phyloP scores from a whole-genome alignment of 2,329 filamentous ascomycete species.

The Diplocarpon rosae region DNA sequence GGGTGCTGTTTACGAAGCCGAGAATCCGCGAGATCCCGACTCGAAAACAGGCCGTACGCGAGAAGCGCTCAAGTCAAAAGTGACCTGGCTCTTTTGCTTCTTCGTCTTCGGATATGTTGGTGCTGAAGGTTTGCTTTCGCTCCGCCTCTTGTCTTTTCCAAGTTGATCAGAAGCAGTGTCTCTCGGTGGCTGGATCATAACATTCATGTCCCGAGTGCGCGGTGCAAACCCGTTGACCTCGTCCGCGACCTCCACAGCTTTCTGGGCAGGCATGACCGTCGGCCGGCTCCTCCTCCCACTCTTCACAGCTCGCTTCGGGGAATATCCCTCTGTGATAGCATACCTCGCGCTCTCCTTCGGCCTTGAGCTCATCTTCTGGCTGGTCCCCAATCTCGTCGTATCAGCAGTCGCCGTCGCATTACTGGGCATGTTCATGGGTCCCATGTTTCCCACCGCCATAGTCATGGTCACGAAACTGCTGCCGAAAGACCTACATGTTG shows the following conservation, averaged over 20 bases:
- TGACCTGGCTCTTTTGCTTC: conserved; percentile 62
- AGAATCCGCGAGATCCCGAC: conserved; percentile 35
- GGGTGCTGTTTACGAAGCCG: conserved; percentile 43
- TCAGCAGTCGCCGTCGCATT: conserved; percentile 61
- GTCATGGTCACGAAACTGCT: conserved; percentile 65
- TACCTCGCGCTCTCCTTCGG: conserved; percentile 56
- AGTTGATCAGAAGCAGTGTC: conserved; percentile 36
- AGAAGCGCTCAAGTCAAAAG: conserved; percentile 33
- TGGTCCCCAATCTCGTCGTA: conserved; percentile 65
- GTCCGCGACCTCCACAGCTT: conserved; percentile 67
- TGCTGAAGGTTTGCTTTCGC: conserved; percentile 37
- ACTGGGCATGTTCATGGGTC: conserved; percentile 70
- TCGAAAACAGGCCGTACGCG: conserved; percentile 19
- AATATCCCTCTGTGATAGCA: conserved; percentile 50
- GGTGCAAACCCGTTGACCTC: conserved; percentile 57
- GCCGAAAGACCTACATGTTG: conserved; percentile 62
- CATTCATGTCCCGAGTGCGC: conserved; percentile 75
- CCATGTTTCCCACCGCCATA: conserved; percentile 65
- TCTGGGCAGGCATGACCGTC: conserved; percentile 73
- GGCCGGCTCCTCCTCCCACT: conserved; percentile 67
- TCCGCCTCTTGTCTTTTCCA: not conserved
- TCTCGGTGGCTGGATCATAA: conserved; percentile 71
- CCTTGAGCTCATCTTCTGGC: conserved; percentile 68
- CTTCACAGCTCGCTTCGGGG: conserved; percentile 61
- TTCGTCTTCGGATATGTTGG: conserved; percentile 76